Base-by-base conservation (phyloP, 2,329 filamentous ascomycete genomes). In the Cladophialophora bantiana region DNA sequence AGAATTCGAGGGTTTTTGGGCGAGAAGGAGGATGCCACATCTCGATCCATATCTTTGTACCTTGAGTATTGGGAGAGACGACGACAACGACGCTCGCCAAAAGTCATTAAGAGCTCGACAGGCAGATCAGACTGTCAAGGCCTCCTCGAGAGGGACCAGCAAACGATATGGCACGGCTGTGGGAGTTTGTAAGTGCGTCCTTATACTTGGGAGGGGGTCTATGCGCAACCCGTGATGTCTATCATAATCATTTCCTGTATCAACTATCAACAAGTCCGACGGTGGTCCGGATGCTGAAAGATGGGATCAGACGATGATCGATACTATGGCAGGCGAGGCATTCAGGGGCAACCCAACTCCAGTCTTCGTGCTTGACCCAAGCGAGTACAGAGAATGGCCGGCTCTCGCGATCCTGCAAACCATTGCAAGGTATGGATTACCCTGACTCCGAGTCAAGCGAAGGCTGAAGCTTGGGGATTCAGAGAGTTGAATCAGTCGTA, bases 401-500 rank as follows among this genome's bases (percentile, higher is more conserved):
- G 36, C 26, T 34, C 20, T 20, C 12, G 0, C 6, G 32, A 18
- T 45, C n/a, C 40, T 64, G 15, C 62, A 64, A 32, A 36, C 35
- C 20, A 56, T 64, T 35, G 62, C 62, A 38, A 55, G 45, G 59
- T 62, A 36, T 7, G 48, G n/a, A 5, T 13, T 13, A 40, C 36
- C 36, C 9, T 12, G 9, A 9, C 10, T 40, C 4, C 9, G 36
- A 40, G 36, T 40, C 4, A 4, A 40, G 10, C 36, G 10, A 52
- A 7, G n/a, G 26, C 48, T 52, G 48, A 52, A 31, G 26, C 31
- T 10, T 10, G 35, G 9, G 7, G 6, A 35, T 2, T 9, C 53
- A 62, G 62, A 20, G 62, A 64, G 34, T 20, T 64, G 54, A 64
- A 64, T 52, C 62, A 64, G 20, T 64, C 62, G 7, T 54, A 64